Conservation (phyloP, 1,284 basidiomycete species). For the Ceratobasidium sp. region DNA sequence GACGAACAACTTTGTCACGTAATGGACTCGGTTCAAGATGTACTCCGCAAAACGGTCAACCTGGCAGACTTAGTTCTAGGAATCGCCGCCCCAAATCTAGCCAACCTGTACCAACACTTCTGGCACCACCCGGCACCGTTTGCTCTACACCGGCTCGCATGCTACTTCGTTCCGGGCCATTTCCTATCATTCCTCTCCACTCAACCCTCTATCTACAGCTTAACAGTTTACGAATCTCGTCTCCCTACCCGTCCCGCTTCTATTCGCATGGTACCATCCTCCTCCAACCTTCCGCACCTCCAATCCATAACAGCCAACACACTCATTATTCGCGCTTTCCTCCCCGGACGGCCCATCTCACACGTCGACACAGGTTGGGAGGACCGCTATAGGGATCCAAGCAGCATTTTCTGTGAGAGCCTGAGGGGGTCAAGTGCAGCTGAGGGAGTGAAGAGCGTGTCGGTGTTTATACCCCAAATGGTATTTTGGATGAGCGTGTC, state of each 20-base stretch:
- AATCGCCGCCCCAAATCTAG: constrained; percentile 17
- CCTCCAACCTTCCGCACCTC: constrained; percentile 9
- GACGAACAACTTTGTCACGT: neutral
- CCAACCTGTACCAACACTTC: neutral
- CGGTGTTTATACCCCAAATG: constrained; percentile 21
- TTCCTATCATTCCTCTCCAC: constrained; percentile 2
- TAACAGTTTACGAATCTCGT: constrained; percentile 27
- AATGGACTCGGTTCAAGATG: neutral
- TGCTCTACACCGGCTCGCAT: constrained; percentile 5
- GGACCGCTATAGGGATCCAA: no score
- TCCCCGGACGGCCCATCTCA: constrained; percentile 28
- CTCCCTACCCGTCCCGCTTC: neutral
- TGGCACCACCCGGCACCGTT: neutral
- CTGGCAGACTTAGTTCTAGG: constrained; percentile 8
- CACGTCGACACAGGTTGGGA: constrained; percentile 13
- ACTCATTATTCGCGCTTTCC: constrained; percentile 26
- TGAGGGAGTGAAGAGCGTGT: constrained; percentile 8
- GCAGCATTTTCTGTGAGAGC: constrained; percentile 8
- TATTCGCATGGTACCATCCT: constrained; percentile 6
- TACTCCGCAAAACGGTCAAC: neutral
- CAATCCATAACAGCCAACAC: constrained; percentile 12
- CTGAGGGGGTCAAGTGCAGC: constrained; percentile 20
- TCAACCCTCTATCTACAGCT: constrained; percentile 4
- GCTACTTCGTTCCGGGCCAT: constrained; percentile 16
- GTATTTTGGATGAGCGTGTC: constrained; percentile 34